Evolutionary conservation across 371 early-diverging fungal species (phyloP), one percentile per base, ranked within the genome.

Genomic region (Ordospora colligata): DNA sequence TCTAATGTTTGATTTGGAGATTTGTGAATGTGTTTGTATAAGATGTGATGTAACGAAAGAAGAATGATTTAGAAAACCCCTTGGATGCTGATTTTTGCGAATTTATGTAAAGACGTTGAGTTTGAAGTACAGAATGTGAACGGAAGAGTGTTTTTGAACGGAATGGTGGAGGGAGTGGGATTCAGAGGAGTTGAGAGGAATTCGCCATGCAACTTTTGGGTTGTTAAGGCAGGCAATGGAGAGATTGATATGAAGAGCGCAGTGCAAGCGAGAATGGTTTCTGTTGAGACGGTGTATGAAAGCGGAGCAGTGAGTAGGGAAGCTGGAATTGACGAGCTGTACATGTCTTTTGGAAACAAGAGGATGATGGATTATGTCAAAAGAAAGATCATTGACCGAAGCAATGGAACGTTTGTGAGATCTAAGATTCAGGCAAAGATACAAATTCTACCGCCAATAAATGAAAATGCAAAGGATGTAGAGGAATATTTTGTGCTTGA

Each of bases 291-390:
- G 1, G 69, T 65, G 5, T 65, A 75, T 49, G 75, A 67, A 43
- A 49, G 63, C 4, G 62, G 67, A 0, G 22, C 46, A 1, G 22
- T 19, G 1, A 47, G 54, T 14, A 19, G 67, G 10, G 65, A 77
- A 11, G 25, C 45, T 2, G 27, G 37, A 10, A 9, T 25, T 9
- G 27, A 46, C 0, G 62, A 68, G 43, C 32, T 77, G 10, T 32
- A 58, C 1, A 63, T 25, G 2, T n/a, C 69, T 17, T 77, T 77
- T 69, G 78, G 78, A 27, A 64, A 44, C 37, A 77, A 62, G 42
- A 65, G 37, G n/a, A 17, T 23, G 19, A 66, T 22, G 10, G 69
- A 52, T 14, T 40, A 40, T 23, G 11, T 68, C 0, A 77, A 67
- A 23, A 73, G 43, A n/a, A 62, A 21, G 17, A 58, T 44, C 23